Conservation (phyloP, 331 rosid species). For the Pyrus hybrid region DNA sequence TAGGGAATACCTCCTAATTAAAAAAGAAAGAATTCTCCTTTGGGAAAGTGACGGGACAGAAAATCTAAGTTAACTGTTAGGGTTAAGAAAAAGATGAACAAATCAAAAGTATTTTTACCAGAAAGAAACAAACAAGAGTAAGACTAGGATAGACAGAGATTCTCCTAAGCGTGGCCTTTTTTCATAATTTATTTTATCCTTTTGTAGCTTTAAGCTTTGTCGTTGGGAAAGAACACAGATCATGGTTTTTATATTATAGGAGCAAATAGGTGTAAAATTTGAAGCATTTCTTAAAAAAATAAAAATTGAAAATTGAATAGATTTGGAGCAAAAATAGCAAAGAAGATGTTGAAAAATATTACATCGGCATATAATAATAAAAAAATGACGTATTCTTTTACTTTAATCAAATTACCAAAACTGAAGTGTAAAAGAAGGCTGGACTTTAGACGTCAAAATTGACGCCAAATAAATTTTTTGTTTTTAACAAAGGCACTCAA, state of each 20-base stretch:
- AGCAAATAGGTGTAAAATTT: not conserved
- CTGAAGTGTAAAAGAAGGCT: no score
- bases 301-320: not conserved
- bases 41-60: constrained; percentile 6
- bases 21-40: not conserved
- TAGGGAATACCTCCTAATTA: not conserved
- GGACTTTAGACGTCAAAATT: no score
- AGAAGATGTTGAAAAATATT: no score
- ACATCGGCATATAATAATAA: no score
- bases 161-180: not conserved
- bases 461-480: no score
- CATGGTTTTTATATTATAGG: not conserved
- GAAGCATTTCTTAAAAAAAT: not conserved
- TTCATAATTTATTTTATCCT: not conserved
- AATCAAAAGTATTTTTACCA: not conserved
- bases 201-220: not conserved
- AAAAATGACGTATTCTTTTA: no score
- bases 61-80: not conserved
- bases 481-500: no score
- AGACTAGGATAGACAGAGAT: not conserved
- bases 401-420: no score
- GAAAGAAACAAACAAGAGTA: not conserved
- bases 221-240: not conserved
- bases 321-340: not conserved
- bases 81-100: not conserved